These are phyloP conservation scores for Torulaspora globosa DNA, from an alignment of 1,139 yeast genomes.

Conservation along the genomic window DNA sequence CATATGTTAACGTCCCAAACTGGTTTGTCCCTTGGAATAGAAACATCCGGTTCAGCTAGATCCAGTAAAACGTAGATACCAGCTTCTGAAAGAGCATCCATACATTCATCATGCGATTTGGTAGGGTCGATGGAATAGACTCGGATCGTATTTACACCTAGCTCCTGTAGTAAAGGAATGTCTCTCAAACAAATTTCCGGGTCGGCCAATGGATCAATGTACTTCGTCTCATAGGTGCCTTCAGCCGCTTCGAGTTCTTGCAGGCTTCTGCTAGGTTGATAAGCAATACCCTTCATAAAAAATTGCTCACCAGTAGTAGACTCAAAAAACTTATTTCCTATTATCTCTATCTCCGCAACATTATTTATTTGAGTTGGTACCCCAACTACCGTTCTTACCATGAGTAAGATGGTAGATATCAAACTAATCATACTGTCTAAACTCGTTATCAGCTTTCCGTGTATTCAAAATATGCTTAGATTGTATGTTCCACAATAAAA, in stretches of 20 bases:
- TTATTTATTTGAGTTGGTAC: slow-evolving; percentile 2
- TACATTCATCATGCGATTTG: slow-evolving; percentile 51
- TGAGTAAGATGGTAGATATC: neutral
- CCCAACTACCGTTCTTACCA: neutral
- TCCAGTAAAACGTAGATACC: slow-evolving; percentile 57
- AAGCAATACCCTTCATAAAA: slow-evolving; percentile 56
- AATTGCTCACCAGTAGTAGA: slow-evolving; percentile 46
- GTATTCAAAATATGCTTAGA: too few species aligned
- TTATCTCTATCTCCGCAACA: slow-evolving; percentile 35
- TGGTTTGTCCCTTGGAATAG: slow-evolving; percentile 50
- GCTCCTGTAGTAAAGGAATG: slow-evolving; percentile 44
- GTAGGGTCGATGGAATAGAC: slow-evolving; percentile 53
- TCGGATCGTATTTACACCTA: slow-evolving; percentile 52
- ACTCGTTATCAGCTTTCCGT: neutral
- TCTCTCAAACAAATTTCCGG: slow-evolving; percentile 49
- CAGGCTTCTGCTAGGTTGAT: slow-evolving; percentile 46
- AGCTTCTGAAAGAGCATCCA: slow-evolving; percentile 49
- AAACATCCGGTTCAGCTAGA: slow-evolving; percentile 50
- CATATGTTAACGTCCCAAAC: slow-evolving; percentile 56
- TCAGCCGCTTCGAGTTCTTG: slow-evolving; percentile 32
- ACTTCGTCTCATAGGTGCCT: slow-evolving; percentile 39
- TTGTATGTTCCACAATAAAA: too few species aligned
- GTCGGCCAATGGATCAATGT: slow-evolving; percentile 53
- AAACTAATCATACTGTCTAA: neutral
- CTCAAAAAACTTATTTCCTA: slow-evolving; percentile 49